These are phyloP conservation scores for Candida sanyaensis DNA, from an alignment of 1,139 yeast species.

Conservation along the genomic window DNA sequence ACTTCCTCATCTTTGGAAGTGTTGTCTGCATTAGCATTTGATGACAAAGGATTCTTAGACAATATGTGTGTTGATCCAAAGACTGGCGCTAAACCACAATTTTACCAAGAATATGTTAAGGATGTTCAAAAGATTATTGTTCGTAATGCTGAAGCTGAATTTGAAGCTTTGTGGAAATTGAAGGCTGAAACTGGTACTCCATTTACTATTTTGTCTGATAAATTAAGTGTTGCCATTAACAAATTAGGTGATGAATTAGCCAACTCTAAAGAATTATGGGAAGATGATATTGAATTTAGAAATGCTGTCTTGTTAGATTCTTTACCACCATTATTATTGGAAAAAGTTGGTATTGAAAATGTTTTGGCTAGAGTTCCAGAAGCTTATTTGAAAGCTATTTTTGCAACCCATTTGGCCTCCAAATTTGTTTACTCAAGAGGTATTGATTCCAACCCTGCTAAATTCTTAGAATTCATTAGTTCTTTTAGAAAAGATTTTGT, in stretches of 20 bases:
- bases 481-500: slow-evolving; percentile 43
- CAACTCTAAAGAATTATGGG: slow-evolving; percentile 81
- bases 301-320: slow-evolving; percentile 76
- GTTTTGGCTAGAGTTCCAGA: slow-evolving; percentile 82
- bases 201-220: slow-evolving; percentile 80
- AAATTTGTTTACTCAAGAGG: slow-evolving; percentile 88
- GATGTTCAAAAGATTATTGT: slow-evolving; percentile 79
- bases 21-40: slow-evolving; percentile 88
- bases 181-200: slow-evolving; percentile 67
- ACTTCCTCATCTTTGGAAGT: slow-evolving; percentile 96
- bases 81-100: slow-evolving; percentile 60
- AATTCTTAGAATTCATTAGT: slow-evolving; percentile 72
- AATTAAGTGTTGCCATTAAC: slow-evolving; percentile 82
- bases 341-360: slow-evolving; percentile 72
- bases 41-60: slow-evolving; percentile 74
- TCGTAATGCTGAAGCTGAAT: slow-evolving; percentile 79
- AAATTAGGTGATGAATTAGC: slow-evolving; percentile 88
- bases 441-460: slow-evolving; percentile 79
- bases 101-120: slow-evolving; percentile 79
- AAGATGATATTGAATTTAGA: slow-evolving; percentile 74
- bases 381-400: slow-evolving; percentile 83
- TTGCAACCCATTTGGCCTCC: slow-evolving; percentile 89
- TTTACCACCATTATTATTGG: slow-evolving; percentile 72
- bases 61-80: slow-evolving; percentile 70
- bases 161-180: slow-evolving; percentile 83